Evolutionary conservation across 2,329 filamentous ascomycete genomes (phyloP), one percentile per base, ranked within the genome.

Genomic region (Alternaria gaisen): DNA sequence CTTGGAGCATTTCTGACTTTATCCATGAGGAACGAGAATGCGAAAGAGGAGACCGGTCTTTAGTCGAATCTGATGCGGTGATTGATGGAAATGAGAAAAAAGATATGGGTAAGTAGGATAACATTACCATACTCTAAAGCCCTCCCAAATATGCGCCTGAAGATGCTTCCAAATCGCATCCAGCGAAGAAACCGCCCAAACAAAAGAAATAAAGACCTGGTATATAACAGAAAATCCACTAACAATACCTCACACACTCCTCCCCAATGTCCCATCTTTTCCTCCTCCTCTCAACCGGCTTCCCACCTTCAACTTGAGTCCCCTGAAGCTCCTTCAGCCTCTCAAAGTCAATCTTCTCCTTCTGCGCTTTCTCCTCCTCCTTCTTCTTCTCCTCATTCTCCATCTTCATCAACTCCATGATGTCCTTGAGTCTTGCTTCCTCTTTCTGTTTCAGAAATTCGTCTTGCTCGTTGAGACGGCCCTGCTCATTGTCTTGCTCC

Each of bases 401-500:
- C 44, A 65, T 56, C 64, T 70, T 60, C 40, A 67, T 66, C 53
- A 62, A 65, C 51, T 69, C 56, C 48, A 58, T 43, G 11, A 62
- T 52, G 6, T 58, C 60, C 26, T 69, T 65, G 18, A 61, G 55
- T 44, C 43, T 47, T 28, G 60, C 61, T 20, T 67, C 60, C 7
- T 64, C 65, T 1, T 69, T 47, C 42, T 61, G 60, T 11, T 60
- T 56, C 20, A 24, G 54, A 20, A 63, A 47, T 6, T 70, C 64
- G 5, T 50, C 40, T 36, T 72, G 63, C 14, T 66, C 69, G 9
- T 65, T 51, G 3, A 55, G 38, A 4, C 71, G 53, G 8, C 58
- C 55, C 22, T 63, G 38, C 41, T 67, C 72, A 3, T 53, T 65
- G 7, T 64, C 56, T 1, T 65, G 53, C 14, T 77, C 73, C 0